Percentiles rank a stretch among this genome's conserved stretches.
Evolutionary conservation across 2,329 filamentous ascomycete species (phyloP).

Genomic region (Cladophialophora immunda): DNA sequence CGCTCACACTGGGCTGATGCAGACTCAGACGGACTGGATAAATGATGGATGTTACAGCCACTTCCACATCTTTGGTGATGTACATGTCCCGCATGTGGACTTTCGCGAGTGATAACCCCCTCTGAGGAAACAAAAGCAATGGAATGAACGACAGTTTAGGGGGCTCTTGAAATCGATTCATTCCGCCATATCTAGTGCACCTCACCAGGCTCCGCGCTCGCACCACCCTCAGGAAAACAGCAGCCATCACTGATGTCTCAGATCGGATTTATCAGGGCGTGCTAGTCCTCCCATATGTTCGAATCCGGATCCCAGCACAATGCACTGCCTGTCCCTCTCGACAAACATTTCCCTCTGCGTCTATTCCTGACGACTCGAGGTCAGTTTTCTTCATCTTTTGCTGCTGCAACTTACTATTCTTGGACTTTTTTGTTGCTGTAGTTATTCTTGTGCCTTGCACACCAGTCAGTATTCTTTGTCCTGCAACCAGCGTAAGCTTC

Average conservation of each 20-base stretch:
- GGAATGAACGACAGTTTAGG: not conserved
- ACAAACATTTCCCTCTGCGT: no score
- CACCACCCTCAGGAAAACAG: not conserved
- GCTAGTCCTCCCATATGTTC: not conserved
- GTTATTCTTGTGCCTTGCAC: not conserved
- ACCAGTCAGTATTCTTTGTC: slow-evolving; percentile 13
- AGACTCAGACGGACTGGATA: no score
- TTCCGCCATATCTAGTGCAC: not conserved
- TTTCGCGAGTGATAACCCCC: not conserved
- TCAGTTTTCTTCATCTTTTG: not conserved
- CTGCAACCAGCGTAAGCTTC: slow-evolving; percentile 3
- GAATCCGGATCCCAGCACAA: not conserved
- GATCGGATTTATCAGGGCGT: not conserved
- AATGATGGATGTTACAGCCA: no score
- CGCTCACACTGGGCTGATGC: no score
- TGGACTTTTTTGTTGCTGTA: not conserved
- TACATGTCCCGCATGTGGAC: not conserved
- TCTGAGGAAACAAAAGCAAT: not conserved
- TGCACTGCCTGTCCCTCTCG: no score
- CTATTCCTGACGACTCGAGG: not conserved
- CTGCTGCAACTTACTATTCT: not conserved
- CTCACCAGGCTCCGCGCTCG: not conserved
- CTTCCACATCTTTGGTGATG: no score
- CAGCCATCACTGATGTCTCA: not conserved
- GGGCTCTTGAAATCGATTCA: not conserved